Base-by-base conservation (phyloP, 257 asterid species). In the Nicotiana tomentosiformis region DNA sequence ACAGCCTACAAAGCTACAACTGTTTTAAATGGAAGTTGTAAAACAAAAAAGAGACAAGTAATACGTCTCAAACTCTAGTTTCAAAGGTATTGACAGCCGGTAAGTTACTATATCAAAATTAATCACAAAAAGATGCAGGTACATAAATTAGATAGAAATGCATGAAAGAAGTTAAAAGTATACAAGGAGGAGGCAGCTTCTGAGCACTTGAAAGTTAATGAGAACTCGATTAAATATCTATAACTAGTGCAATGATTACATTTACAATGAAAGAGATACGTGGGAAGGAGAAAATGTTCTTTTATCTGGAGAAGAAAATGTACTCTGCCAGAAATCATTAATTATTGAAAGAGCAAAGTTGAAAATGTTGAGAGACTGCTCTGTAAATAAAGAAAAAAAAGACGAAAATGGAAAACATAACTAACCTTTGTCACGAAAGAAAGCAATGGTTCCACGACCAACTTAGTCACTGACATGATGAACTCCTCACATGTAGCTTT, bases 401-500 rank as follows among this genome's bases (percentile, higher is more conserved):
- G 39, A 72, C n/a, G 16, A 26, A 74, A 74, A 72, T 72, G 18
- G 61, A 49, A 65, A 64, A 81, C 58, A 49, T 35, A 67, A 66
- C 90, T 66, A 88, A 94, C 98, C 99, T 96, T 96, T 84, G 99
- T 91, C 86, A 84, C 97, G 78, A 96, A 94, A 84, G 98, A 96
- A 89, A 96, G 91, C 95, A 96, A 87, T 39, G 98, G 98, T 85
- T 96, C 98, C 90, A 94, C 99, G 86, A 93, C 95, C 80, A 91
- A 93, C 92, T 96, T 96, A 79, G 99, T 96, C 85, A 96, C 98
- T 10, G 96, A 90, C 98, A 96, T 94, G 72, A 96, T 96, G 84
- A 94, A 94, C 90, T 96, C 98, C 91, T 96, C 99, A 57, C 98
- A 96, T 23, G 99, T 94, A 84, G 91, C 87, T 89, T 96, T 96